Percentiles rank a stretch among this genome's conserved stretches.
Evolutionary conservation across 768 basidiomycete species (phyloP).

Genomic region (Leccinum incarnatum): DNA sequence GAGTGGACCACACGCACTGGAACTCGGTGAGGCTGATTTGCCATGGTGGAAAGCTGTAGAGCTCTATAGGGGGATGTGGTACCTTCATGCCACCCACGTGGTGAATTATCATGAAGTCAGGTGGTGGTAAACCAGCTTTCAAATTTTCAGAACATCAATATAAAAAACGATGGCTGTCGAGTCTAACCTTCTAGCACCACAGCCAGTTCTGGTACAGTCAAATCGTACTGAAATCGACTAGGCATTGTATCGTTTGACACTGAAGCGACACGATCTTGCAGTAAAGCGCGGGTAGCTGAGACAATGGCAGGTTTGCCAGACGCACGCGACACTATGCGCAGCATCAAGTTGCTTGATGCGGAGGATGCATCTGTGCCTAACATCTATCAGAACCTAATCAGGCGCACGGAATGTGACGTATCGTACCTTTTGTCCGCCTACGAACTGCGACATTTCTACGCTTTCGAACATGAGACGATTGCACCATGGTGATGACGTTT

Average conservation of each 20-base stretch:
- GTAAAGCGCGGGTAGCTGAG: slow-evolving; percentile 47
- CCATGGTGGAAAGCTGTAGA: slow-evolving; percentile 83
- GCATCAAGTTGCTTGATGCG: slow-evolving; percentile 33
- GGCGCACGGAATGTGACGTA: slow-evolving; percentile 7
- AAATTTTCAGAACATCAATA: slow-evolving; percentile 33
- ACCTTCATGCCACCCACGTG: slow-evolving; percentile 41
- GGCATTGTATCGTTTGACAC: slow-evolving; percentile 1
- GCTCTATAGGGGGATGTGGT: slow-evolving; percentile 51
- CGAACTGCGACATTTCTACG: slow-evolving; percentile 28
- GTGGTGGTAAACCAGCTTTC: slow-evolving; percentile 54
- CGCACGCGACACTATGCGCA: slow-evolving; percentile 56
- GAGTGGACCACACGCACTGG: slow-evolving; percentile 46
- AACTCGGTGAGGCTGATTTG: slow-evolving; percentile 81
- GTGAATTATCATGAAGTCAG: slow-evolving; percentile 79
- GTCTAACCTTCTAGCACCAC: slow-evolving; percentile 57
- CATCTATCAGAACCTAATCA: slow-evolving; percentile 11
- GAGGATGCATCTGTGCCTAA: slow-evolving; percentile 11
- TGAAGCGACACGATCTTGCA: slow-evolving; percentile 21
- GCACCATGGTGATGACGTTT: slow-evolving; percentile 19
- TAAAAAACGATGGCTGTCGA: background rate
- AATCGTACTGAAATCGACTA: slow-evolving; percentile 22
- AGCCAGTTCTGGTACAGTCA: slow-evolving; percentile 48
- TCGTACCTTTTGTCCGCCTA: slow-evolving; percentile 23
- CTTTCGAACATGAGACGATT: slow-evolving; percentile 14
- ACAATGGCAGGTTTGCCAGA: slow-evolving; percentile 68